Percentiles rank a stretch among this genome's conserved stretches.
phyloP scores from a whole-genome alignment of 2,329 filamentous ascomycete species.

The Seiridium unicorne region DNA sequence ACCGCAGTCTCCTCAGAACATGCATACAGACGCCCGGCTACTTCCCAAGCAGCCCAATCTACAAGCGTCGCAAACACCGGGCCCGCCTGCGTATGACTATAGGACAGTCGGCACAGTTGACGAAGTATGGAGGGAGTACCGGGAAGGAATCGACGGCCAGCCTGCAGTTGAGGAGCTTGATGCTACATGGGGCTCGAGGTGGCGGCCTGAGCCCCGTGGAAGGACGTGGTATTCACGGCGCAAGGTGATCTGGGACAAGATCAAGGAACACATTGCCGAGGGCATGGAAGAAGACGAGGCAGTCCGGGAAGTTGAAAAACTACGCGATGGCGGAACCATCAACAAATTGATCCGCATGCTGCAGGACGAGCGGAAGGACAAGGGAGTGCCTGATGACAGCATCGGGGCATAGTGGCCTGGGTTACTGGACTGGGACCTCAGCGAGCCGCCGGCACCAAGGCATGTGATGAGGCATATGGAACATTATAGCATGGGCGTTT shows the following conservation, averaged over 20 bases:
- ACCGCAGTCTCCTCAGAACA: slow-evolving; percentile 23
- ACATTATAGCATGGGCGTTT: background rate
- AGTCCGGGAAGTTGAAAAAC: slow-evolving; percentile 32
- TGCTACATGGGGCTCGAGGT: slow-evolving; percentile 31
- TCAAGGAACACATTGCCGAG: slow-evolving; percentile 33
- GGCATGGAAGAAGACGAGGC: slow-evolving; percentile 33
- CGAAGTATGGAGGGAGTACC: slow-evolving; percentile 36
- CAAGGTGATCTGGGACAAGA: slow-evolving; percentile 38
- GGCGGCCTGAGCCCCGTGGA: slow-evolving; percentile 34
- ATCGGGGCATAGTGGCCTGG: slow-evolving; percentile 19
- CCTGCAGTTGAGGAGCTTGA: slow-evolving; percentile 34
- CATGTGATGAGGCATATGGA: background rate
- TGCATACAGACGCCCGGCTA: slow-evolving; percentile 18
- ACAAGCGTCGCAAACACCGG: slow-evolving; percentile 24
- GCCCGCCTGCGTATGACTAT: slow-evolving; percentile 32
- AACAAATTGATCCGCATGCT: slow-evolving; percentile 35
- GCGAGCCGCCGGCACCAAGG: background rate
- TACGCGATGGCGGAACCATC: slow-evolving; percentile 33
- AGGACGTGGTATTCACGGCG: slow-evolving; percentile 36
- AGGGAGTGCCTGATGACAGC: slow-evolving; percentile 25
- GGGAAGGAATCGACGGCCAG: slow-evolving; percentile 33
- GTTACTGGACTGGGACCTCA: slow-evolving; percentile 9
- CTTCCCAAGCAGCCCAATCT: slow-evolving; percentile 20
- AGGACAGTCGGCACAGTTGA: slow-evolving; percentile 31
- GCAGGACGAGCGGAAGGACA: slow-evolving; percentile 33